phyloP scores from a whole-genome alignment of 805 yeast genomes.

The Candida multigemmis region DNA sequence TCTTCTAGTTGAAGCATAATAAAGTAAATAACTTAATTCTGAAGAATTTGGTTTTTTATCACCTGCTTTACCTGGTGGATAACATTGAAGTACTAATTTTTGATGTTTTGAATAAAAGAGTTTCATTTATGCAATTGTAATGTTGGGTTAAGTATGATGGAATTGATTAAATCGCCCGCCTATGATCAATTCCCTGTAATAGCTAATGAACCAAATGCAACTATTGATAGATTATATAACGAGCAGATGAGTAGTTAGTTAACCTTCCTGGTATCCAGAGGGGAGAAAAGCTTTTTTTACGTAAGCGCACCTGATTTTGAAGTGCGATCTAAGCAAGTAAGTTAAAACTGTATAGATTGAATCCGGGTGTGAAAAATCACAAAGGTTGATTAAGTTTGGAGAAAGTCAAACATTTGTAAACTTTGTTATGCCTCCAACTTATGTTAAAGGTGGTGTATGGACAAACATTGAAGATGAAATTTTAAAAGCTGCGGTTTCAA shows the following conservation, averaged over 20 bases:
- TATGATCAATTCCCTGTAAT: neutral
- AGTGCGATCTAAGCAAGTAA: neutral
- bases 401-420: too few relatives aligned
- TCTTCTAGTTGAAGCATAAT: slow-evolving; percentile 84
- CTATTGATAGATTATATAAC: too few relatives aligned
- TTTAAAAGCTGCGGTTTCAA: slow-evolving; percentile 81
- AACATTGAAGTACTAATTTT: slow-evolving; percentile 81
- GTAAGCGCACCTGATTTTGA: neutral
- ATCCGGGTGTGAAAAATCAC: too few relatives aligned
- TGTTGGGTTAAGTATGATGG: neutral
- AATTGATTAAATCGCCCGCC: neutral
- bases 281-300: neutral
- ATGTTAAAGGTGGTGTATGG: slow-evolving; percentile 88
- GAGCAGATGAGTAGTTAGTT: too few relatives aligned
- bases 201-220: neutral
- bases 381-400: too few relatives aligned
- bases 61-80: slow-evolving; percentile 77
- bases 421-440: slow-evolving; percentile 40
- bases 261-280: slow-evolving; percentile 4
- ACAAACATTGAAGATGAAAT: slow-evolving; percentile 80
- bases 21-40: slow-evolving; percentile 78
- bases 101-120: slow-evolving; percentile 77
- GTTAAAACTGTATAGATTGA: too few relatives aligned
- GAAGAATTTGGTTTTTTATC: slow-evolving; percentile 92
- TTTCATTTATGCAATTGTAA: slow-evolving; percentile 9